These are phyloP conservation scores for Trypanosoma cruzi DNA, from an alignment of 208 protist genomes.

Conservation along the genomic window DNA sequence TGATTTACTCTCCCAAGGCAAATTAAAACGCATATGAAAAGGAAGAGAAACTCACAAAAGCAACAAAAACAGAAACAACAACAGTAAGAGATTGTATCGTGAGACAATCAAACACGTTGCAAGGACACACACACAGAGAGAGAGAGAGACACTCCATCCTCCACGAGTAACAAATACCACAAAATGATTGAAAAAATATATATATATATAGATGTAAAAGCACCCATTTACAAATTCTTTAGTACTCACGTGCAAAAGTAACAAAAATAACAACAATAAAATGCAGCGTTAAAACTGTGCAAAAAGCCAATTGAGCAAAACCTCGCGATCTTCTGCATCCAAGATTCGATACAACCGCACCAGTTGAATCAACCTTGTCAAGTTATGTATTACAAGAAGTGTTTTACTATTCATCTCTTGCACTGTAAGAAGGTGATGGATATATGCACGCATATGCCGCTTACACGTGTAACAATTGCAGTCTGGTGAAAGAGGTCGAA, in stretches of 20 bases:
- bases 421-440: slow-evolving; percentile 88
- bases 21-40: no score
- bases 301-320: slow-evolving; percentile 32
- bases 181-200: not conserved
- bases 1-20: no score
- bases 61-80: no score
- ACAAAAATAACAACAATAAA: no score
- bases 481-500: slow-evolving; percentile 42
- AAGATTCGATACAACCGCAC: slow-evolving; percentile 35
- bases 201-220: no score
- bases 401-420: slow-evolving; percentile 92
- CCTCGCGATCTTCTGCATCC: slow-evolving; percentile 22
- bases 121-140: not conserved
- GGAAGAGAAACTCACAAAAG: no score
- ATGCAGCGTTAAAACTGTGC: slow-evolving; percentile 31
- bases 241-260: no score
- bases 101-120: not conserved
- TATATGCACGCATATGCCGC: slow-evolving; percentile 76
- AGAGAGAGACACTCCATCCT: not conserved
- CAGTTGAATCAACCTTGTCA: slow-evolving; percentile 43
- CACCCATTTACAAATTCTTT: no score
- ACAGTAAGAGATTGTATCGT: not conserved
- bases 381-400: slow-evolving; percentile 84
- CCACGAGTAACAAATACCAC: not conserved
- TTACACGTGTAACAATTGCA: slow-evolving; percentile 84